Percentiles rank a stretch among this genome's conserved stretches.
These are phyloP conservation scores for Ustilago shanxiensis DNA, from an alignment of 1,284 basidiomycete species.

Conservation along the genomic window DNA sequence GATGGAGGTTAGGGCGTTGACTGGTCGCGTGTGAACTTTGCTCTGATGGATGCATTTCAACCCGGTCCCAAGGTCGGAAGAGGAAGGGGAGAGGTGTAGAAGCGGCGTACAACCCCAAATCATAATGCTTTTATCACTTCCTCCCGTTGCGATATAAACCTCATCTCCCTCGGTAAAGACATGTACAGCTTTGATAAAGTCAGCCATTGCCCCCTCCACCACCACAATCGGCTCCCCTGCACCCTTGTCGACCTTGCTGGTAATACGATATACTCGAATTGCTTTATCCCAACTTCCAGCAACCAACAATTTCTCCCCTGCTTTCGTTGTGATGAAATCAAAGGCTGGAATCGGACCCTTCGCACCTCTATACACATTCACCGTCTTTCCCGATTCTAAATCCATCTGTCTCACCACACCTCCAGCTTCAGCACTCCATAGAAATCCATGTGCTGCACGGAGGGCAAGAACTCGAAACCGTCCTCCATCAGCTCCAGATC, in stretches of 20 bases:
- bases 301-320: slow-evolving; percentile 21
- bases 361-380: slow-evolving; percentile 32
- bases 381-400: slow-evolving; percentile 24
- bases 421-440: slow-evolving; percentile 38
- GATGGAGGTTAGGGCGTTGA: slow-evolving; percentile 31
- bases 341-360: slow-evolving; percentile 33
- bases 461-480: slow-evolving; percentile 26
- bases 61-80: background rate
- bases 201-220: slow-evolving; percentile 29
- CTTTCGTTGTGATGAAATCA: slow-evolving; percentile 3
- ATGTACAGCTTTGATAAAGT: slow-evolving; percentile 53
- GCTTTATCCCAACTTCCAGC: slow-evolving; percentile 50
- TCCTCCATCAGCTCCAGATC: slow-evolving; percentile 40
- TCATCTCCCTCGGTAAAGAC: slow-evolving; percentile 10
- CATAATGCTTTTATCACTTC: slow-evolving; percentile 47
- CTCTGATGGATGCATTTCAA: slow-evolving; percentile 17
- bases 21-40: slow-evolving; percentile 45
- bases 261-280: slow-evolving; percentile 23
- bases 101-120: slow-evolving; percentile 20
- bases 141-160: slow-evolving; percentile 32
- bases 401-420: slow-evolving; percentile 36
- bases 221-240: background rate
- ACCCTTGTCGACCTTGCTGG: background rate
- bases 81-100: background rate
- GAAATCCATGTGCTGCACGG: slow-evolving; percentile 1